Evolutionary conservation across 1,284 basidiomycete species (phyloP), one percentile per base, ranked within the genome.

Genomic region (Agaricales sp.): DNA sequence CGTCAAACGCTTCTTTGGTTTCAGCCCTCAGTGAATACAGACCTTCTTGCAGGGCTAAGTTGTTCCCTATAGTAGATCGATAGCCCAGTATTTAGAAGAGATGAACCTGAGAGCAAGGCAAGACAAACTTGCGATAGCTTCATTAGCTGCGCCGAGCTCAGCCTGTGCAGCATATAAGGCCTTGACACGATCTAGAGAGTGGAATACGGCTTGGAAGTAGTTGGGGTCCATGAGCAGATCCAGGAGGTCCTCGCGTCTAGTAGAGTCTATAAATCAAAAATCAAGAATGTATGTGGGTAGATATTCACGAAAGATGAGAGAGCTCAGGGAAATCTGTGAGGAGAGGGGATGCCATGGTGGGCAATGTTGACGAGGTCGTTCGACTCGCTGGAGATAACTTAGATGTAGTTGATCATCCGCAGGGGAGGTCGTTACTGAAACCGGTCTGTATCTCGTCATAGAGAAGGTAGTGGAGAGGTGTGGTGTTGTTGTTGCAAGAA

Each of bases 161-260:
- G 82, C 71, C 55, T 92, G 86, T 1, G 81, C 78, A 54, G 79
- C 74, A 52, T 91, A 83, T 51, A 92, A 67, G 12, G 76, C 72
- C 59, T 83, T 81, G 38, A 93, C 88, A 43, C 75, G 73, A 1
- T 80, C 70, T 4, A 94, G 66, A 1, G 87, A 80, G 63, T 92
- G 83, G 56, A 95, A 85, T 53, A 88, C 73, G 3, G 92, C 87
- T 63, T 94, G 87, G 55, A 93, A 92, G 62, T 92, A 92, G 16
- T 73, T 69, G 1, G 83, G 84, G 58, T 94, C 88, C 16, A 75
- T 72, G 19, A 95, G 68, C 16, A 95, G 68, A 61, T 92, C 89
- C 63, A 94, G 87, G n/a, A 96, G 73, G 58, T 92, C 89, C 54
- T 89, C 82, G 50, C 86, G 78, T 55, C 89, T 92, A 61, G 19